A percentile compares a stretch with the other conserved stretches of the same genome.
These are phyloP conservation scores for Calamus simplicifolius DNA, from an alignment of 176 grass and related monocot genomes.

Conservation along the genomic window DNA sequence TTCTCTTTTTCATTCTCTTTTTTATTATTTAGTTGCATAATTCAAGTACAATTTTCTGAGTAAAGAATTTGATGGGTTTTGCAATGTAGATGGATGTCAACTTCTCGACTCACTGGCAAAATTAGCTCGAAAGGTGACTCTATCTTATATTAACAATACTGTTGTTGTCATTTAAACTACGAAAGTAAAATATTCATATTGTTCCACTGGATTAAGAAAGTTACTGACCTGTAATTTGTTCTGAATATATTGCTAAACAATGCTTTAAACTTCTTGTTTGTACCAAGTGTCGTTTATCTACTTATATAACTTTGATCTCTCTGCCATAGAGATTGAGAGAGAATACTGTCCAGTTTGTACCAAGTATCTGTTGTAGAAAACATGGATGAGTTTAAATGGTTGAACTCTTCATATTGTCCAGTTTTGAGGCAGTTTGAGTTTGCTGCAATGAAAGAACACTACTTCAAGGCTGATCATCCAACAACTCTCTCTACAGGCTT, in stretches of 20 bases:
- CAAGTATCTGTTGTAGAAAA: too few relatives aligned
- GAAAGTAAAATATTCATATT: too few relatives aligned
- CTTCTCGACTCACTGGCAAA: constrained; percentile 34
- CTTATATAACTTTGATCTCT: constrained; percentile 2
- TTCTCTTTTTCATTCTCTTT: not conserved
- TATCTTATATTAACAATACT: not conserved
- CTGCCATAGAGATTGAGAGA: constrained; percentile 69
- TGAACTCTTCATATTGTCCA: too few relatives aligned
- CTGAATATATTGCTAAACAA: not conserved
- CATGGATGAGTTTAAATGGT: too few relatives aligned
- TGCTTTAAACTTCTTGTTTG: not conserved
- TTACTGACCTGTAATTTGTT: not conserved
- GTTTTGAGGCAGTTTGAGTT: too few relatives aligned
- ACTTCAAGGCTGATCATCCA: constrained; percentile 28
- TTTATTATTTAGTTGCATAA: not conserved
- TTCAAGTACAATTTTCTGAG: not conserved
- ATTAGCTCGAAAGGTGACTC: constrained; percentile 67
- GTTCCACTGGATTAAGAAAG: not conserved
- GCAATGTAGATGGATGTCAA: constrained; percentile 50
- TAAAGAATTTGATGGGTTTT: constrained; percentile 17
- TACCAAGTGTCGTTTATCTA: constrained; percentile 4
- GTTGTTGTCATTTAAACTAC: not conserved
- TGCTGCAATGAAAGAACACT: too few relatives aligned
- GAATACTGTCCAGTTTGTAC: too few relatives aligned
- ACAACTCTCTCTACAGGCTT: constrained; percentile 73